These are phyloP conservation scores for Colletotrichum cereale DNA, from an alignment of 2,329 filamentous ascomycete species.

Conservation along the genomic window DNA sequence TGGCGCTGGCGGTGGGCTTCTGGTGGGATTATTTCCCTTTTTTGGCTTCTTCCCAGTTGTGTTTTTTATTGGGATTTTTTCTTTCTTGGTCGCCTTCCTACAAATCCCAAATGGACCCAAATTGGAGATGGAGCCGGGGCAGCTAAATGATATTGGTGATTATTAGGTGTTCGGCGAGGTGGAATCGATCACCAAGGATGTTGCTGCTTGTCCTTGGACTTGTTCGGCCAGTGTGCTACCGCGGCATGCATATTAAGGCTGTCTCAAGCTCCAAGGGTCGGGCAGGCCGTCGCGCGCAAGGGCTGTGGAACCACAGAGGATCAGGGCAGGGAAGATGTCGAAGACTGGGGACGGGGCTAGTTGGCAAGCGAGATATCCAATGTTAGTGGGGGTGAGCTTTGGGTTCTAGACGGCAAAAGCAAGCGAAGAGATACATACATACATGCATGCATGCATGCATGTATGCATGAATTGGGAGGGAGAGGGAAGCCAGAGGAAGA, in stretches of 20 bases:
- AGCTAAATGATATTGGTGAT: slow-evolving; percentile 34
- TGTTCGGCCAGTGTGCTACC: slow-evolving; percentile 34
- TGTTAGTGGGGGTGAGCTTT: slow-evolving; percentile 36
- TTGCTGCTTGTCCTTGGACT: slow-evolving; percentile 34
- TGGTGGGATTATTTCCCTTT: slow-evolving; percentile 31
- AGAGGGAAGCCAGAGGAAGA: background rate
- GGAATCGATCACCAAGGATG: slow-evolving; percentile 40
- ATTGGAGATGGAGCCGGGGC: slow-evolving; percentile 32
- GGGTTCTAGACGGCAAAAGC: slow-evolving; percentile 27
- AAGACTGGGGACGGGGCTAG: slow-evolving; percentile 38
- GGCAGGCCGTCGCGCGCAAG: slow-evolving; percentile 33
- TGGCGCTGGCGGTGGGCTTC: slow-evolving; percentile 14
- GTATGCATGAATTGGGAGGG: background rate
- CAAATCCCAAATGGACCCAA: slow-evolving; percentile 31
- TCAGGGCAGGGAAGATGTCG: slow-evolving; percentile 40
- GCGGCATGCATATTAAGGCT: slow-evolving; percentile 40
- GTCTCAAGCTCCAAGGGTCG: slow-evolving; percentile 38
- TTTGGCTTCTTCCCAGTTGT: slow-evolving; percentile 23
- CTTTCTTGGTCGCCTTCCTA: slow-evolving; percentile 18
- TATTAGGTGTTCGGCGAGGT: slow-evolving; percentile 35
- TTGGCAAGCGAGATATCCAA: slow-evolving; percentile 40
- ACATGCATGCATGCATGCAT: slow-evolving; percentile 6
- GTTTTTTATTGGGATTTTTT: slow-evolving; percentile 5
- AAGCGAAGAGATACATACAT: slow-evolving; percentile 22
- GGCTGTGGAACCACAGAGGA: slow-evolving; percentile 37